Base-by-base conservation (phyloP, 139 green algal genomes). In the Nannochloris sp. region DNA sequence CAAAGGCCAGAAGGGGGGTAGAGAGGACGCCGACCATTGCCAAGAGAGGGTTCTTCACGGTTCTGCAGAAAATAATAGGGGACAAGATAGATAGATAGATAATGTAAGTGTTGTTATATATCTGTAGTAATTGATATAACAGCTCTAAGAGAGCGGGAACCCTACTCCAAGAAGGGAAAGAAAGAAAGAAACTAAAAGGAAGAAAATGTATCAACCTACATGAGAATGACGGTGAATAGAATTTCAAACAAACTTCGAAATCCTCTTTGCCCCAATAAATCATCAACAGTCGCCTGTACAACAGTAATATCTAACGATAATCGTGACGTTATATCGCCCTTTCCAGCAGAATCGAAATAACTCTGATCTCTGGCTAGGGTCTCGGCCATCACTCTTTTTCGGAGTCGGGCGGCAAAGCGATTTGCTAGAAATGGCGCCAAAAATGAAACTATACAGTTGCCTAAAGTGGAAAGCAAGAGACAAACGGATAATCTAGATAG, bases 191-290 rank as follows among this genome's bases (percentile, higher is more conserved):
- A 30, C 29, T 25, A 0, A 12, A 55, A 29, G 46, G 6, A 64
- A 12, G 38, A 48, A 33, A 64, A 7, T 15, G 1, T 9, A 9
- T 12, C n/a, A 64, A 64, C 56, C 19, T 29, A 64, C 56, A 76
- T 72, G 24, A 76, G 30, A 4, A 42, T 1, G 45, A 76, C 29
- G 36, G 37, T 47, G 32, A 65, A 65, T 32, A 58, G 2, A 42
- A 72, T 61, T 24, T 77, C 70, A 35, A 77, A 53, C 34, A 77
- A 24, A 44, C 54, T 65, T 31, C 70, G 39, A n/a, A 72, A 56
- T 23, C 70, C 70, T 7, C 70, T 35, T 37, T 63, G 54, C 15
- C 70, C 70, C 3, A 77, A 35, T 9, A 72, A 71, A 29, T 77
- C 70, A 57, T 54, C 62, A 53, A 77, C 38, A 15, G 70, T 72